Evolutionary conservation across 139 green algal genomes (phyloP).

Genomic region (Spirogloea muscicola): DNA sequence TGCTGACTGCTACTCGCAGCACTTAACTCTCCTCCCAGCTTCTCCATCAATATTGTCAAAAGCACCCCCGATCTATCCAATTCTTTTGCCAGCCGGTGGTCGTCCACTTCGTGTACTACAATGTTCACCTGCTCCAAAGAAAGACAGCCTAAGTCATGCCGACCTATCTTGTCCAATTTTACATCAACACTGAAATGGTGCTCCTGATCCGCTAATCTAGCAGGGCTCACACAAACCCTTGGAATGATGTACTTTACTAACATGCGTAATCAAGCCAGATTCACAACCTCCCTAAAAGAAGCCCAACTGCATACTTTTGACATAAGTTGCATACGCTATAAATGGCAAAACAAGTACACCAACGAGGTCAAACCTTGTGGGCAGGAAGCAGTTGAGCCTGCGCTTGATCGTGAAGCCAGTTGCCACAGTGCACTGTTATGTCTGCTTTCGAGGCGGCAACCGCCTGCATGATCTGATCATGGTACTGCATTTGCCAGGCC

Average conservation of each 20-base stretch:
- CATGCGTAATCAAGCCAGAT: no score
- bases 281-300: neutral
- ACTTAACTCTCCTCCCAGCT: no score
- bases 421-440: conserved; percentile 35
- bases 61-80: conserved; percentile 24
- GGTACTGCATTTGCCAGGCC: conserved; percentile 6
- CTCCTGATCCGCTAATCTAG: no score
- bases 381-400: conserved; percentile 29
- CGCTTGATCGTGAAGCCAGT: conserved; percentile 32
- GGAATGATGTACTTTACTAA: no score
- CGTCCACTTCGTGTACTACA: conserved; percentile 22
- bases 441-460: neutral
- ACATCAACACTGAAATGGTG: neutral
- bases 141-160: no score
- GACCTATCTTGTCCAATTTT: no score
- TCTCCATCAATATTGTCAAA: conserved; percentile 18
- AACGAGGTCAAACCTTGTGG: conserved; percentile 5
- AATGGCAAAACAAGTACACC: neutral
- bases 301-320: conserved; percentile 1
- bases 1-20: no score
- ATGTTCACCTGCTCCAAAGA: conserved; percentile 28
- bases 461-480: neutral
- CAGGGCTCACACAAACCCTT: no score
- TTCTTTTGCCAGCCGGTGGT: conserved; percentile 33
- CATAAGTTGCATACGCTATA: neutral